Percentiles rank a stretch among this genome's conserved stretches.
These are phyloP conservation scores for Cystoderma amianthinum DNA, from an alignment of 768 basidiomycete species.

Conservation along the genomic window DNA sequence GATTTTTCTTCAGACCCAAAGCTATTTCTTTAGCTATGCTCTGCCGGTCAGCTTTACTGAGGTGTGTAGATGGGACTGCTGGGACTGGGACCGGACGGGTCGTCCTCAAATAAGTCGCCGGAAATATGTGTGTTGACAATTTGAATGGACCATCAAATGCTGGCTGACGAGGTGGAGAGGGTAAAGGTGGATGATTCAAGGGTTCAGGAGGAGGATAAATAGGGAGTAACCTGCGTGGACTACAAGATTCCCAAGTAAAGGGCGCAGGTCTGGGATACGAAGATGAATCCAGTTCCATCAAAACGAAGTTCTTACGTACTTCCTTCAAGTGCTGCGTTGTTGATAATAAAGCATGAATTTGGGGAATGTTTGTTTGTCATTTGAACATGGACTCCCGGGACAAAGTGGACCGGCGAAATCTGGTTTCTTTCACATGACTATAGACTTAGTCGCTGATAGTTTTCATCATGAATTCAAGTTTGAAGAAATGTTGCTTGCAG, in stretches of 20 bases:
- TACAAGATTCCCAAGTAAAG: constrained; percentile 17
- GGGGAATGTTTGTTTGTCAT: no score
- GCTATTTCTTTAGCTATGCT: constrained; percentile 15
- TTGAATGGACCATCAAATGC: constrained; percentile 27
- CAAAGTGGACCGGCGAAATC: no score
- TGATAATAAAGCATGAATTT: no score
- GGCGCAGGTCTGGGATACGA: constrained; percentile 12
- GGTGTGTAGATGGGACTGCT: constrained; percentile 13
- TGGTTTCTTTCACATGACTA: no score
- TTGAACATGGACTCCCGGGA: no score
- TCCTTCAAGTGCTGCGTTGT: no score
- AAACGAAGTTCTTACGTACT: no score
- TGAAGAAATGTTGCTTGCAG: no score
- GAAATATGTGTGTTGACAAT: constrained; percentile 48
- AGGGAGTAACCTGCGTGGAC: constrained; percentile 20
- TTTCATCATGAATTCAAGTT: no score
- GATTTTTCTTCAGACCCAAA: constrained; percentile 17
- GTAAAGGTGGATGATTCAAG: constrained; percentile 25
- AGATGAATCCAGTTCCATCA: neutral
- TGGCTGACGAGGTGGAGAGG: constrained; percentile 27
- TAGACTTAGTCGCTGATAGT: no score
- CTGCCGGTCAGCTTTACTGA: constrained; percentile 31
- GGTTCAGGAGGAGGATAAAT: constrained; percentile 32
- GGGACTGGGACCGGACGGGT: constrained; percentile 34
- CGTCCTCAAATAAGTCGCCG: constrained; percentile 44